Evolutionary conservation across 768 basidiomycete species (phyloP).

Genomic region (Trametes sanguinea): DNA sequence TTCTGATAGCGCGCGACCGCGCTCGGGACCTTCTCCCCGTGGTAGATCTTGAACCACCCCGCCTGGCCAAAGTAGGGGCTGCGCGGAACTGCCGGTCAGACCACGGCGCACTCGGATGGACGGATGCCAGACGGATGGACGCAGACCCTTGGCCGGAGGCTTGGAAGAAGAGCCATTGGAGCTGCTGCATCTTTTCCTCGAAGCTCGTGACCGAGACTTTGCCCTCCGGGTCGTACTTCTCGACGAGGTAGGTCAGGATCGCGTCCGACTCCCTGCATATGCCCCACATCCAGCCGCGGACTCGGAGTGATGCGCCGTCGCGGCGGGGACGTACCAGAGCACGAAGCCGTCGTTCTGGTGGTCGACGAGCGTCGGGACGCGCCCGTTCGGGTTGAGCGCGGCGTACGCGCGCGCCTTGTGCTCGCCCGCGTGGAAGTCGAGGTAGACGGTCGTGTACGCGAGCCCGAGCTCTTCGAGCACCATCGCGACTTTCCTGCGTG

Average conservation of each 20-base stretch:
- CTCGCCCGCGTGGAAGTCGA: conserved; percentile 30
- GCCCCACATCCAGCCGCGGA: too few relatives aligned
- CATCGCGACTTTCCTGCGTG: conserved; percentile 32
- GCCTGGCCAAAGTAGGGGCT: conserved; percentile 34
- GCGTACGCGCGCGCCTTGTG: conserved; percentile 29
- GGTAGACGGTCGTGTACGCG: conserved; percentile 31
- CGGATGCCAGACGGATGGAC: too few relatives aligned
- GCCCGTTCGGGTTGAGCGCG: conserved; percentile 37
- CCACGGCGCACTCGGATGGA: too few relatives aligned
- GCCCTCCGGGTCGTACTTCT: conserved; percentile 46
- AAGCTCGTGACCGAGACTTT: conserved; percentile 29
- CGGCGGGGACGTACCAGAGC: too few relatives aligned
- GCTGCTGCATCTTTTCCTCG: conserved; percentile 22
- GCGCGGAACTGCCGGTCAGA: not conserved
- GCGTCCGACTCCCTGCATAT: conserved; percentile 41
- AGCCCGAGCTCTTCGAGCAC: conserved; percentile 32
- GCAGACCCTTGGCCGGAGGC: conserved; percentile 33
- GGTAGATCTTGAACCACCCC: conserved; percentile 30
- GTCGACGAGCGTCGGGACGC: conserved; percentile 41
- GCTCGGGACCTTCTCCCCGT: conserved; percentile 32
- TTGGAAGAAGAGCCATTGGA: conserved; percentile 50
- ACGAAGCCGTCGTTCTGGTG: conserved; percentile 35
- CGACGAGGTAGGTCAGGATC: conserved; percentile 45
- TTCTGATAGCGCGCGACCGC: conserved; percentile 34
- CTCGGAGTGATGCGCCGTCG: too few relatives aligned